These are phyloP conservation scores for Inga leiocalycina DNA, from an alignment of 306 rosid genomes.

Conservation along the genomic window DNA sequence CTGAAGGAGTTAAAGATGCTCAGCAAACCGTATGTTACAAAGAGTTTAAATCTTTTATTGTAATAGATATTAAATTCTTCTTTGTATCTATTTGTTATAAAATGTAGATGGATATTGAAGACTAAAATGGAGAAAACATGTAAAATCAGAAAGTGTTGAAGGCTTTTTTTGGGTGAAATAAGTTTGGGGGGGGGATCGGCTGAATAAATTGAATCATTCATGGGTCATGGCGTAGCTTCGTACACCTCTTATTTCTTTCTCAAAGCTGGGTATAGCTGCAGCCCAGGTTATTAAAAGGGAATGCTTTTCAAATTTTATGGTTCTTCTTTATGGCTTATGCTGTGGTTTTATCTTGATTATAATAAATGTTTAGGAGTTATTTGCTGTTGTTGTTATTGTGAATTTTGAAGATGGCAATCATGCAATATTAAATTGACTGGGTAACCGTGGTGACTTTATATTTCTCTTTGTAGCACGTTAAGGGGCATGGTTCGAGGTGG, in stretches of 20 bases:
- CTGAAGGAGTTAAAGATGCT: constrained; percentile 91
- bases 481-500: constrained; percentile 77
- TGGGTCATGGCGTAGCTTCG: constrained; percentile 9
- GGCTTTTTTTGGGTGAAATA: not conserved
- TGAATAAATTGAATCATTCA: not conserved
- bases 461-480: constrained; percentile 79
- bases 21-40: constrained; percentile 82
- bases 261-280: not conserved
- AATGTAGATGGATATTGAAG: not conserved
- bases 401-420: not conserved
- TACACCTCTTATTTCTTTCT: constrained; percentile 9
- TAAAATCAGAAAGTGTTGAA: not conserved
- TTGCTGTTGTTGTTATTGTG: not conserved
- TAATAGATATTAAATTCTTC: not conserved
- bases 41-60: constrained; percentile 24
- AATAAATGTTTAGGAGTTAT: too few relatives aligned
- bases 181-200: not conserved
- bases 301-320: not conserved
- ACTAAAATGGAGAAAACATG: not conserved
- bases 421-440: not conserved
- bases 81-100: not conserved
- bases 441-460: constrained; percentile 46
- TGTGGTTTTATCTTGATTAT: not conserved
- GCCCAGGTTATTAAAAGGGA: not conserved
- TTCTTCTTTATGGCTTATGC: not conserved